A percentile compares a stretch with the other conserved stretches of the same genome.
Conservation (phyloP, 768 basidiomycete genomes). For the Paxillus rubicundulus region DNA sequence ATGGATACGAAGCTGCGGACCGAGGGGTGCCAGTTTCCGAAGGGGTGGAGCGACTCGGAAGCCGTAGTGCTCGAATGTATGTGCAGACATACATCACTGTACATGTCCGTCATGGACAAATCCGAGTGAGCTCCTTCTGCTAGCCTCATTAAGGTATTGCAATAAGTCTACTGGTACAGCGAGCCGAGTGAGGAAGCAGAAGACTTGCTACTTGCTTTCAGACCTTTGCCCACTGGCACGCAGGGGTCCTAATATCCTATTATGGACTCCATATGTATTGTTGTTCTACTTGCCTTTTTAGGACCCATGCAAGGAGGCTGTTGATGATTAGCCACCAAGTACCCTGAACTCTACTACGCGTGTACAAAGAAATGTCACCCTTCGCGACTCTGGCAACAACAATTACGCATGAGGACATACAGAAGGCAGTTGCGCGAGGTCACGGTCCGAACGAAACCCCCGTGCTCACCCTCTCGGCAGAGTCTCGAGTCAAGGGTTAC, state of each 20-base stretch:
- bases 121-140: not conserved
- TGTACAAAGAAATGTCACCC: constrained; percentile 23
- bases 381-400: constrained; percentile 28
- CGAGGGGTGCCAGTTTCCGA: constrained; percentile 11
- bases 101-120: no score
- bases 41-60: constrained; percentile 22
- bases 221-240: not conserved
- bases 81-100: no score
- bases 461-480: constrained; percentile 48
- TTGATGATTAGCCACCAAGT: constrained; percentile 8
- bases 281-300: constrained; percentile 16
- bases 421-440: constrained; percentile 23
- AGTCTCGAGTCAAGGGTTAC: constrained; percentile 66
- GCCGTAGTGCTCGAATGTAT: not conserved
- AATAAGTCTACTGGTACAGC: not conserved
- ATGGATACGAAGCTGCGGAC: constrained; percentile 9
- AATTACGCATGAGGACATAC: constrained; percentile 39
- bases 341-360: constrained; percentile 8
- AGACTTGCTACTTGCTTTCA: not conserved
- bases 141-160: constrained; percentile 1
- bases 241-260: no score
- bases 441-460: constrained; percentile 40
- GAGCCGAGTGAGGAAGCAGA: not conserved
- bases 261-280: constrained; percentile 6
- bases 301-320: not conserved